phyloP scores from a whole-genome alignment of 2,329 filamentous ascomycete genomes.

The Tolypocladium amazonense region DNA sequence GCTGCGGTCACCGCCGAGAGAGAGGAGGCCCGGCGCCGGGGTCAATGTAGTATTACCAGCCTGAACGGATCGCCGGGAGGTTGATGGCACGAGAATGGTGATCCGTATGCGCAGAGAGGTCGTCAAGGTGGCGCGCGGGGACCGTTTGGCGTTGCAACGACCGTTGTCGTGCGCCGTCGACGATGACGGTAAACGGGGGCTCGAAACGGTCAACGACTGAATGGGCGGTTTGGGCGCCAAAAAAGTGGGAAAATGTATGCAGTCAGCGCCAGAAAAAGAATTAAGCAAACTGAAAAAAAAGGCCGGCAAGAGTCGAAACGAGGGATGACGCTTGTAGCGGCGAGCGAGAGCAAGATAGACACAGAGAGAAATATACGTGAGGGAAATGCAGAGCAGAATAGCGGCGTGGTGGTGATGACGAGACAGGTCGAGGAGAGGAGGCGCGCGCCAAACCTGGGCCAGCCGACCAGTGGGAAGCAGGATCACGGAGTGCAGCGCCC shows the following conservation, averaged over 20 bases:
- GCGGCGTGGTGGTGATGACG: background rate
- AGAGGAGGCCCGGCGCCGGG: background rate
- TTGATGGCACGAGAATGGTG: no score
- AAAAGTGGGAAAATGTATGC: background rate
- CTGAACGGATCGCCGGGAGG: background rate
- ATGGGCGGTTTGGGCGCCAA: background rate
- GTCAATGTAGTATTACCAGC: background rate
- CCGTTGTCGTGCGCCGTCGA: background rate
- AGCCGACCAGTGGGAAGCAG: background rate
- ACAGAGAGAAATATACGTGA: background rate
- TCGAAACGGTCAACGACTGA: background rate
- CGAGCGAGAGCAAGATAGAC: background rate
- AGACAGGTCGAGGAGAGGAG: background rate
- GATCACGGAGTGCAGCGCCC: background rate
- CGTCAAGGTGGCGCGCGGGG: background rate
- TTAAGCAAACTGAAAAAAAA: background rate
- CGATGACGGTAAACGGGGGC: background rate
- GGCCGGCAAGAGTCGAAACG: background rate
- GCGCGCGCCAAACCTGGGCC: constrained; percentile 3
- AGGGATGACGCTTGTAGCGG: background rate
- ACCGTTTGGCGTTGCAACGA: background rate
- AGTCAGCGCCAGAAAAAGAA: background rate
- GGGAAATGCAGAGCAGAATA: background rate
- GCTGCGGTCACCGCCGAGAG: background rate
- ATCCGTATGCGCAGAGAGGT: background rate